phyloP scores from a whole-genome alignment of 164 flowering plant genomes.

The Dillenia turbinata region DNA sequence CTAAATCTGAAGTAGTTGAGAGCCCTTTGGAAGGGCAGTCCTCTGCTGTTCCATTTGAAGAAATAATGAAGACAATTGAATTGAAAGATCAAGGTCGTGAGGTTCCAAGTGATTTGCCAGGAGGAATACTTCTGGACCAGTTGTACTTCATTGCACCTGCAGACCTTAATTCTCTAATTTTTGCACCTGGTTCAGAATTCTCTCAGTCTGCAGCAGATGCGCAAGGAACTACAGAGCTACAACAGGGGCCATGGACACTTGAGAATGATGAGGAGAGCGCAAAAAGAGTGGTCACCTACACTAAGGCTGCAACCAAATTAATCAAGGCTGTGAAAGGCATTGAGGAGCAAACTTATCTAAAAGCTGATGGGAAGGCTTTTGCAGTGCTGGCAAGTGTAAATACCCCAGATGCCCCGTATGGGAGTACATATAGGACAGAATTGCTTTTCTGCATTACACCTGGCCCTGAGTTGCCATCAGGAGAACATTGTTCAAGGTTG shows the following conservation, averaged over 20 bases:
- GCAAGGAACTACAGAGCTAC: conserved; percentile 73
- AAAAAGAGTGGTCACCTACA: conserved; percentile 59
- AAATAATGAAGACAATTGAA: conserved; percentile 47
- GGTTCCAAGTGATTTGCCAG: conserved; percentile 61
- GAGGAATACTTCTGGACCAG: conserved; percentile 78
- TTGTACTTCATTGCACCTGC: conserved; percentile 49
- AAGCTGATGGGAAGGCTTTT: conserved; percentile 77
- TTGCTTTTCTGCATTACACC: conserved; percentile 75
- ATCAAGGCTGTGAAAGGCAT: conserved; percentile 74
- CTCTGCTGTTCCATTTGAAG: conserved; percentile 55
- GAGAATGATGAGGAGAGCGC: conserved; percentile 54
- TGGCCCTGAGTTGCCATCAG: conserved; percentile 81
- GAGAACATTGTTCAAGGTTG: conserved; percentile 65
- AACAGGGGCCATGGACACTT: conserved; percentile 66
- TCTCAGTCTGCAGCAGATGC: conserved; percentile 44
- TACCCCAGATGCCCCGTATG: conserved; percentile 90
- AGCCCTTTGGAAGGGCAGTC: conserved; percentile 39
- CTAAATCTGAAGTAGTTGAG: conserved; percentile 32
- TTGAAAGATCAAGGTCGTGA: conserved; percentile 56
- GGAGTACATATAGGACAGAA: conserved; percentile 65
- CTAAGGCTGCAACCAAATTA: conserved; percentile 66
- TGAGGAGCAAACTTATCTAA: conserved; percentile 83
- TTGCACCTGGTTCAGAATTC: conserved; percentile 66
- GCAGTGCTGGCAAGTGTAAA: conserved; percentile 64
- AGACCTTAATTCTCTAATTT: conserved; percentile 69